phyloP scores from a whole-genome alignment of 2,329 filamentous ascomycete genomes.

The Calonectria hawksworthii region DNA sequence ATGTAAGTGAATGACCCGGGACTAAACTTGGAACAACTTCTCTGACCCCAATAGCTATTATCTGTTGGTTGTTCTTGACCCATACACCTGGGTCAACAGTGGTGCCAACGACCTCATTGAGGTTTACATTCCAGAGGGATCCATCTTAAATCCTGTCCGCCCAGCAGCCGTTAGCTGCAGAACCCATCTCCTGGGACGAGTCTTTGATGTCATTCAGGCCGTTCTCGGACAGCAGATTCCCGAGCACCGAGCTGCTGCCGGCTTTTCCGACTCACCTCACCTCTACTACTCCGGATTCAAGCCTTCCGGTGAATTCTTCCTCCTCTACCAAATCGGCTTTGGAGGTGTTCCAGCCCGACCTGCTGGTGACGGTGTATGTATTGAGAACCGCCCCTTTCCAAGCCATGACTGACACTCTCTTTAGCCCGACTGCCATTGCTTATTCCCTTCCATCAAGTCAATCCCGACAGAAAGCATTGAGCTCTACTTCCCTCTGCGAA shows the following conservation, averaged over 20 bases:
- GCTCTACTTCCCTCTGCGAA: background rate
- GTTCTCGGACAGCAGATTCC: background rate
- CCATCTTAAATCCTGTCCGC: background rate
- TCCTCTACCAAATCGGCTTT: background rate
- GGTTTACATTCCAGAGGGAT: background rate
- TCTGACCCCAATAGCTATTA: background rate
- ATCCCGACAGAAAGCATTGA: background rate
- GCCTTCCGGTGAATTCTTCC: background rate
- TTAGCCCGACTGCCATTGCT: background rate
- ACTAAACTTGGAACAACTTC: background rate
- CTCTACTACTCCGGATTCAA: background rate
- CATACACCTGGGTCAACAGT: background rate
- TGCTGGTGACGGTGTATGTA: background rate
- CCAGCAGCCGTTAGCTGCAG: background rate
- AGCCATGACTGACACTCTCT: background rate
- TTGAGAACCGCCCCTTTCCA: background rate
- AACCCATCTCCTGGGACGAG: background rate
- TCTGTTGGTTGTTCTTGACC: background rate
- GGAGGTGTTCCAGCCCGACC: background rate
- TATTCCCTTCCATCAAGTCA: background rate
- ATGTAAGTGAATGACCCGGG: background rate
- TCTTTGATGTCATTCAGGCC: background rate
- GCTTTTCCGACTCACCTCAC: background rate
- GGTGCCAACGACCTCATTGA: conserved; percentile 2
- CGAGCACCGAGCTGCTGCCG: background rate